phyloP scores from a whole-genome alignment of 2,329 filamentous ascomycete species.

The Verticillium nubilum region DNA sequence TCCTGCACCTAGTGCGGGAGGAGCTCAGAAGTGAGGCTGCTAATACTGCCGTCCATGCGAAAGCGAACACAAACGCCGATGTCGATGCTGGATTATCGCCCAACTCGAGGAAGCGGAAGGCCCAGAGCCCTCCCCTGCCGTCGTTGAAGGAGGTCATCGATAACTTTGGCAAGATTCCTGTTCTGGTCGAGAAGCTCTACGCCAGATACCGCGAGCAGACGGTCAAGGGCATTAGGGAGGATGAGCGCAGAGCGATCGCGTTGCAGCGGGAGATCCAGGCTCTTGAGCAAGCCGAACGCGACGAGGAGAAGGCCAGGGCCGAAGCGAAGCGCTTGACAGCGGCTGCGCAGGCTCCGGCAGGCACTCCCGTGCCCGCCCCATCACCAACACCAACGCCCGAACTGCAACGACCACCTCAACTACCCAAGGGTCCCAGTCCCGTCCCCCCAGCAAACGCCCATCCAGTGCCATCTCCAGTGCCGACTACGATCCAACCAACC shows the following conservation, averaged over 20 bases:
- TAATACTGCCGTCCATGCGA: conserved; percentile 15
- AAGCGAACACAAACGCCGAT: conserved; percentile 8
- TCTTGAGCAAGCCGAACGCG: conserved; percentile 47
- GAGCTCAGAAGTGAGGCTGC: conserved; percentile 55
- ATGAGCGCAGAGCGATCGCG: conserved; percentile 62
- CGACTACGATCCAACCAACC: neutral
- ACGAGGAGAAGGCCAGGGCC: conserved; percentile 10
- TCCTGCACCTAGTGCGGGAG: conserved; percentile 69
- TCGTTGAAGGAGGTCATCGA: conserved; percentile 61
- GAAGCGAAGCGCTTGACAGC: conserved; percentile 1
- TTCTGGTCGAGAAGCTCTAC: conserved; percentile 69
- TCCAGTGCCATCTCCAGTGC: neutral
- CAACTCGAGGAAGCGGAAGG: conserved; percentile 64
- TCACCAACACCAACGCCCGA: neutral
- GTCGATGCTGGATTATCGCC: conserved; percentile 31
- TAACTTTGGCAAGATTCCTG: conserved; percentile 63
- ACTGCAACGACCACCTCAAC: neutral
- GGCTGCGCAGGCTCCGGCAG: neutral
- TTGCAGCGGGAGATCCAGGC: conserved; percentile 64
- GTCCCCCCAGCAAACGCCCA: neutral
- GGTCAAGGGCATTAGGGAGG: conserved; percentile 64
- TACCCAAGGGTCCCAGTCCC: neutral
- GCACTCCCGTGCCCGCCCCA: neutral
- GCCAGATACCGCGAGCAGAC: conserved; percentile 65
- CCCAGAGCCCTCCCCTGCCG: conserved; percentile 57